Conservation (phyloP, 805 yeast genomes). For the Candida ulmi region DNA sequence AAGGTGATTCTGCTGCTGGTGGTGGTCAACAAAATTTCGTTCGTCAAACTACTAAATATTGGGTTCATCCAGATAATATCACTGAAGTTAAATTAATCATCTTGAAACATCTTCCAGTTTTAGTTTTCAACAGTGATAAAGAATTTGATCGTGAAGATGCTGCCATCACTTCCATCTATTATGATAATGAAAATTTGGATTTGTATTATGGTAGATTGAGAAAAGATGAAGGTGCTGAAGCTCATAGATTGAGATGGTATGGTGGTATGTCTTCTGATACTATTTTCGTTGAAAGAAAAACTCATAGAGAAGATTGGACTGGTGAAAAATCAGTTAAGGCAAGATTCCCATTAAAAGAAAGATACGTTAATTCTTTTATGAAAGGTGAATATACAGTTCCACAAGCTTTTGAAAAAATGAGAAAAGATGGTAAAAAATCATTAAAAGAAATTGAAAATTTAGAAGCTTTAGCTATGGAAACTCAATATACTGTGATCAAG, state of each 20-base stretch:
- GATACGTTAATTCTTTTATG: conserved; percentile 79
- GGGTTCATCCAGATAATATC: conserved; percentile 99
- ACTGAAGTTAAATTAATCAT: conserved; percentile 92
- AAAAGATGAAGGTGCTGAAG: conserved; percentile 98
- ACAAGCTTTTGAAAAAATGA: conserved; percentile 87
- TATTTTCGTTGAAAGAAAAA: conserved; percentile 93
- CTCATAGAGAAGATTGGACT: conserved; percentile 99
- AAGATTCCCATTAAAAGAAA: conserved; percentile 88
- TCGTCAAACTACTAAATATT: conserved; percentile 96
- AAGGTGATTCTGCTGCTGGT: conserved; percentile 97
- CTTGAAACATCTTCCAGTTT: conserved; percentile 91
- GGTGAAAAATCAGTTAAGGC: conserved; percentile 99
- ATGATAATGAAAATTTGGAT: conserved; percentile 85
- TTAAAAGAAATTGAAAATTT: conserved; percentile 83
- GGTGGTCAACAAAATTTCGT: conserved; percentile 97
- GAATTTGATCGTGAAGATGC: conserved; percentile 93
- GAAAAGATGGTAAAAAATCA: conserved; percentile 88
- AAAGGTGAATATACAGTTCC: conserved; percentile 80
- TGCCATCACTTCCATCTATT: conserved; percentile 95
- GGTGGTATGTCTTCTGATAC: conserved; percentile 95
- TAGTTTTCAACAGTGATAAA: conserved; percentile 93
- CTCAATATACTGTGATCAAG: conserved; percentile 83
- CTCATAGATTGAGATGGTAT: conserved; percentile 97
- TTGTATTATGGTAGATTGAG: conserved; percentile 90
- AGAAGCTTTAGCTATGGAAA: conserved; percentile 89